Base-by-base conservation (phyloP, 805 yeast genomes). In the Candida patagonica region DNA sequence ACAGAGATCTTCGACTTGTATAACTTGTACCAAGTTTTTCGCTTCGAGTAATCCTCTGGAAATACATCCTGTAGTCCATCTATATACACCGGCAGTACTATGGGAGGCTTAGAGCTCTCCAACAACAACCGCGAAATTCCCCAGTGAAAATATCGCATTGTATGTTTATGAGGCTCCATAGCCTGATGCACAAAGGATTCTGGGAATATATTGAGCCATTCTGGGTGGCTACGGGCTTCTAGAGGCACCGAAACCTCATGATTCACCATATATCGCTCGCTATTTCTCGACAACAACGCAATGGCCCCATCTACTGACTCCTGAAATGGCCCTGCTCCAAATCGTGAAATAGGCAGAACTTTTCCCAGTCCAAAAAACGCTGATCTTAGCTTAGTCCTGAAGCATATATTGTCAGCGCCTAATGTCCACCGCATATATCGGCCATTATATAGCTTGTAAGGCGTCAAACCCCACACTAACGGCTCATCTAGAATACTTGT, bases 101-200 rank as follows among this genome's bases (percentile, higher is more conserved):
- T 75, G 0, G 98, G 97, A 0, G 89, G 76, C 43, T 73, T 71
- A 0, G 89, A 78, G 7, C 94, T 68, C 58, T 89, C 98, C 41
- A 92, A 61, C 4, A 92, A 69, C 49, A 88, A 56, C 49, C 98
- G 69, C 2, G 95, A 74, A 1, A 87, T 78, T 0, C 98, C 98
- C 97, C 97, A 89, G 55, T 84, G 80, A 68, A 92, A 89, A 60
- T 84, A 89, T 46, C 96, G 68, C 92, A 92, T 84, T 3, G 96
- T 86, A 49, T 85, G 82, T 37, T 72, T 68, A 55, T 75, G 77
- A 0, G 96, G 96, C 26, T 80, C 78, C 36, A 84, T 58, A 2
- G 64, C 61, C 58, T 92, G 98, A 39, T 89, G 72, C 4, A 89
- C 97, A 57, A 80, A 85, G 0, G 94, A 95, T 59, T 89, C 98